Evolutionary conservation across 768 basidiomycete species (phyloP).

Genomic region (Phaffia tasmanica): DNA sequence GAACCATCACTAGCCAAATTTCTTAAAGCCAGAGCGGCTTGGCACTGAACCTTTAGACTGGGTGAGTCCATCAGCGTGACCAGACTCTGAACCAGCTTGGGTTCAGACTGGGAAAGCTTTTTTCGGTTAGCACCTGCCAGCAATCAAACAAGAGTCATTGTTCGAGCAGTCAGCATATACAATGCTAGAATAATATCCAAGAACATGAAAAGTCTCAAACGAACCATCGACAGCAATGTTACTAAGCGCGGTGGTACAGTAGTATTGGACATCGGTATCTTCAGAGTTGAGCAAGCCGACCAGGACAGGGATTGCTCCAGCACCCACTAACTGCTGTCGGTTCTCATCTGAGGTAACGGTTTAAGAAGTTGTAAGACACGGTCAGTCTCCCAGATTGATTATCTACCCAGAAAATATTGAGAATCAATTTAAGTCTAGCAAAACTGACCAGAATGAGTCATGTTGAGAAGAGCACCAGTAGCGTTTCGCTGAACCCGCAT

Average conservation of each 20-base stretch:
- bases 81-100: conserved; percentile 83
- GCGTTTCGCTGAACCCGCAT: conserved; percentile 99
- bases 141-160: not conserved
- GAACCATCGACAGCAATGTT: conserved; percentile 95
- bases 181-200: not conserved
- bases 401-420: conserved; percentile 2
- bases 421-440: not conserved
- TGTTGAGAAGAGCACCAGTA: conserved; percentile 92
- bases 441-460: conserved; percentile 94
- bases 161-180: conserved; percentile 11
- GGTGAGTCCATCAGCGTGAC: conserved; percentile 94
- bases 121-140: conserved; percentile 67
- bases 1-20: conserved; percentile 94
- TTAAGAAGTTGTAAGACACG: not conserved
- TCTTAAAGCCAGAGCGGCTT: conserved; percentile 86
- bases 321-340: conserved; percentile 92
- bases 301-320: conserved; percentile 93
- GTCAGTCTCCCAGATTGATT: not conserved
- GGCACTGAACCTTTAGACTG: conserved; percentile 96
- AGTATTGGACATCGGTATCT: conserved; percentile 99
- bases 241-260: conserved; percentile 94
- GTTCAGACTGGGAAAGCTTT: conserved; percentile 86
- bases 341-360: conserved; percentile 64
- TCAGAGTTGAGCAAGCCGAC: conserved; percentile 86
- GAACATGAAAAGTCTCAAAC: conserved; percentile 21